Base-by-base conservation (phyloP, 495 filamentous ascomycete species). In the Pseudoneurospora amorphoporcata region DNA sequence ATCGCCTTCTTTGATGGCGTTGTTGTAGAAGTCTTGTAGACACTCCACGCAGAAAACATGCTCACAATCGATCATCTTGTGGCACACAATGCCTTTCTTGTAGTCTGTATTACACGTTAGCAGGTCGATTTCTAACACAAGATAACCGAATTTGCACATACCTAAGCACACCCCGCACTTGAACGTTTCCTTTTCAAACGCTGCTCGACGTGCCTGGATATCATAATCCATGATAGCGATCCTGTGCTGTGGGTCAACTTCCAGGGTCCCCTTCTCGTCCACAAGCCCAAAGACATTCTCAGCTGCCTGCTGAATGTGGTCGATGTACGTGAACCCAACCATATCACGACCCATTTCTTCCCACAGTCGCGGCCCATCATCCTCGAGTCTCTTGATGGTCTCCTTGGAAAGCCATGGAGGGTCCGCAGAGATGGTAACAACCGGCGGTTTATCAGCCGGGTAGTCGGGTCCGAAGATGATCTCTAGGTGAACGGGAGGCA, bases 11-110 rank as follows among this genome's bases (percentile, higher is more conserved):
- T 86, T 87, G 76, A 99, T 98, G 76, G 92, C 92, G 68, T 86
- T 89, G 75, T 91, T 94, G 84, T 95, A 99, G 74, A 93, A 98
- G 75, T 94, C 92, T 75, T 92, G 91, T 23, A 99, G 82, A 76
- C 95, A 99, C 4, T 85, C 74, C 42, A 91, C 82, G 79, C 95
- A 99, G 76, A 98, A 99, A 39, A 99, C 94, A 77, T 99, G 95
- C 0, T 87, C 89, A 79, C 95, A 99, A 40, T 88, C 87, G 23
- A 90, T 78, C 78, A 98, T 86, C 5, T 87, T 87, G 81, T 98
- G 91, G 80, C 95, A 98, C 35, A 84, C 87, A 0, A 83, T 75
- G 4, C 95, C 95, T 80, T 97, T 98, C 79, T 98, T 98, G 0
- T 94, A 94, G 79, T 98, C 94, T 82, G 80, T 23, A n/a, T 19